Percentiles rank a stretch among this genome's conserved stretches.
phyloP scores from a whole-genome alignment of 2,329 filamentous ascomycete species.

The Neobulgaria alba region DNA sequence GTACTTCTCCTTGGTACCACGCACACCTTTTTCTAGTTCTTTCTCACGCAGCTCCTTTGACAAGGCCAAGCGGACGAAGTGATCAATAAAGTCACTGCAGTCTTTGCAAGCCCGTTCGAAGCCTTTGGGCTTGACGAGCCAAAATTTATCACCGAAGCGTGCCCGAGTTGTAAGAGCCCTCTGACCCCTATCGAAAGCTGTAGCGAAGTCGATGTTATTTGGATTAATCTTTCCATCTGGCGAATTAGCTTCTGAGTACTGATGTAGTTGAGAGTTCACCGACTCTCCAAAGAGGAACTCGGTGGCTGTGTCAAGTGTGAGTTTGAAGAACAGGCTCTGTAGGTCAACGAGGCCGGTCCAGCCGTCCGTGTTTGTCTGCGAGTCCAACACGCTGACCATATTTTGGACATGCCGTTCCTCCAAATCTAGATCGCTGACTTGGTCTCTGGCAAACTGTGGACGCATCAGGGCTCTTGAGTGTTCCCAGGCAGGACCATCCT shows the following conservation, averaged over 20 bases:
- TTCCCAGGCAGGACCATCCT: conserved; percentile 26
- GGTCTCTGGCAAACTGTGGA: conserved; percentile 45
- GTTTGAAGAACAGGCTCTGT: conserved; percentile 52
- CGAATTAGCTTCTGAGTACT: conserved; percentile 4
- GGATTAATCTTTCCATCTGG: neutral
- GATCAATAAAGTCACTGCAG: conserved; percentile 38
- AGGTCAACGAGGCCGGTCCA: conserved; percentile 45
- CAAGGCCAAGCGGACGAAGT: conserved; percentile 35
- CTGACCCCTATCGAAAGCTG: conserved; percentile 40
- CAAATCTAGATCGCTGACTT: conserved; percentile 58
- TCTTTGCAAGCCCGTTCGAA: conserved; percentile 20
- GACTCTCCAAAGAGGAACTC: conserved; percentile 48
- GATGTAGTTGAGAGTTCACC: conserved; percentile 33
- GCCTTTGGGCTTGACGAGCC: conserved; percentile 26
- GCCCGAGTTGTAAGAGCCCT: conserved; percentile 13
- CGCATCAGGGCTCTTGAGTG: conserved; percentile 38
- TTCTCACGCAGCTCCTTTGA: conserved; percentile 19
- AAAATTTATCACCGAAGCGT: conserved; percentile 16
- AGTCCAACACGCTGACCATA: conserved; percentile 48
- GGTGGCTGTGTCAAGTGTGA: conserved; percentile 44
- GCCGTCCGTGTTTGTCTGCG: conserved; percentile 44
- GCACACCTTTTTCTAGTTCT: conserved; percentile 23
- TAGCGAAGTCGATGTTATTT: conserved; percentile 33
- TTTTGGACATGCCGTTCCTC: conserved; percentile 61
- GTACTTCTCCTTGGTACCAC: conserved; percentile 26